Evolutionary conservation across 192 early-diverging fungal genomes (phyloP).

Genomic region (Coemansia javaensis): DNA sequence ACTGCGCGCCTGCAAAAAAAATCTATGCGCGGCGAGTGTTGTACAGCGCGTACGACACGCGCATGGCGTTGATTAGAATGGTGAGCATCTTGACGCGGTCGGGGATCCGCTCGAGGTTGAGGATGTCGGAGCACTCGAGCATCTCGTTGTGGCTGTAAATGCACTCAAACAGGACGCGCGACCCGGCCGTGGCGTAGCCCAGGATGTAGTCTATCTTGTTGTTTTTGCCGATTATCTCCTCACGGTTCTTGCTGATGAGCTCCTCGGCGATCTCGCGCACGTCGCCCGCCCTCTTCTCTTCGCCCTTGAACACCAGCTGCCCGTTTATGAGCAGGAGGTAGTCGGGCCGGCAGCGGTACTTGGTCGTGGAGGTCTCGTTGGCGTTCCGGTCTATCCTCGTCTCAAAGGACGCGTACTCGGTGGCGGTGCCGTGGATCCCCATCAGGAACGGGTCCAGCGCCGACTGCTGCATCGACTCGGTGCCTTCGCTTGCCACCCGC

Average conservation of each 20-base stretch:
- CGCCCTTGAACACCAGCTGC: constrained; percentile 45
- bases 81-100: constrained; percentile 33
- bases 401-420: constrained; percentile 15
- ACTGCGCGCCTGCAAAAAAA: too few relatives aligned
- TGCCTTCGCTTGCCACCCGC: constrained; percentile 11
- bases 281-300: constrained; percentile 37
- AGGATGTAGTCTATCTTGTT: constrained; percentile 29
- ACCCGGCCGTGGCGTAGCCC: constrained; percentile 37
- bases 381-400: constrained; percentile 36
- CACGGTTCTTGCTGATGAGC: constrained; percentile 26
- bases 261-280: constrained; percentile 29
- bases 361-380: constrained; percentile 29
- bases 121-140: constrained; percentile 31
- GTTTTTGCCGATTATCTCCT: constrained; percentile 19
- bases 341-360: constrained; percentile 21
- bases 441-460: constrained; percentile 35
- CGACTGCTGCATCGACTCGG: constrained; percentile 43
- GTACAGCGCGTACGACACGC: constrained; percentile 16
- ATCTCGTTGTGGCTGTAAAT: constrained; percentile 28
- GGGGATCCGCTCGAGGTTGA: constrained; percentile 13
- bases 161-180: constrained; percentile 35
- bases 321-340: constrained; percentile 30
- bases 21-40: neutral
- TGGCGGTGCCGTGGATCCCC: constrained; percentile 29
- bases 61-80: constrained; percentile 29